phyloP scores from a whole-genome alignment of 2,329 filamentous ascomycete species.

The Shiraia bambusicola region DNA sequence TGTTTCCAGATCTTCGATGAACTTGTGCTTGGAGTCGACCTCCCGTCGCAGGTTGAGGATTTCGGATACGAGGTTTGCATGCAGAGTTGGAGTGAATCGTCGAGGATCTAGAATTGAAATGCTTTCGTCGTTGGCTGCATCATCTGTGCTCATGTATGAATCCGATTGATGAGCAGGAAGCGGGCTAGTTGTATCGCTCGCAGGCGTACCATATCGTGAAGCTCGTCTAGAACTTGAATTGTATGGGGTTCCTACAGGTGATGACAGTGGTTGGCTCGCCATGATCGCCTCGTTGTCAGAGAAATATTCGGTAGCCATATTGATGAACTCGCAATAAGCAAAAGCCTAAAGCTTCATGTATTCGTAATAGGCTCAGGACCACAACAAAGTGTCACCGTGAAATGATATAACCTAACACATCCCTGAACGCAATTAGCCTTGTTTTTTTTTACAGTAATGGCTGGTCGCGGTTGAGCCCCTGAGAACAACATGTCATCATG shows the following conservation, averaged over 20 bases:
- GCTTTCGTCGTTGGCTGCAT: conserved; percentile 63
- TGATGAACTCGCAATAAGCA: conserved; percentile 3
- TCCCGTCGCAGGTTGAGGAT: conserved; percentile 85
- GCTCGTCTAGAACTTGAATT: conserved; percentile 63
- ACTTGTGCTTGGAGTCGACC: conserved; percentile 82
- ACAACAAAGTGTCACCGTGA: conserved; percentile 33
- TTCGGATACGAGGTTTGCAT: conserved; percentile 92
- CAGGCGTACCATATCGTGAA: conserved; percentile 60
- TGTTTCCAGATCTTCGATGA: conserved; percentile 82
- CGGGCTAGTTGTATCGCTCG: conserved; percentile 67
- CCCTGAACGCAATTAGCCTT: conserved; percentile 19
- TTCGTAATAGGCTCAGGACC: conserved; percentile 20
- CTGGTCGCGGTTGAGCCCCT: too few relatives aligned
- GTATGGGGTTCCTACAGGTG: conserved; percentile 71
- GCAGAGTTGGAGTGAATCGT: conserved; percentile 90
- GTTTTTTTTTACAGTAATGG: too few relatives aligned
- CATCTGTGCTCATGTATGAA: conserved; percentile 50
- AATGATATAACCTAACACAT: conserved; percentile 28
- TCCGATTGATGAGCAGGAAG: conserved; percentile 57
- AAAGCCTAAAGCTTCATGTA: not conserved
- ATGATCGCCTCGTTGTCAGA: conserved; percentile 47
- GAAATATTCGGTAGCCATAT: conserved; percentile 49
- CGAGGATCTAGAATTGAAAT: conserved; percentile 81
- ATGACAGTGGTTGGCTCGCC: conserved; percentile 60
- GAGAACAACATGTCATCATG: too few relatives aligned